These are phyloP conservation scores for Casuarina glauca DNA, from an alignment of 306 rosid genomes.

Conservation along the genomic window DNA sequence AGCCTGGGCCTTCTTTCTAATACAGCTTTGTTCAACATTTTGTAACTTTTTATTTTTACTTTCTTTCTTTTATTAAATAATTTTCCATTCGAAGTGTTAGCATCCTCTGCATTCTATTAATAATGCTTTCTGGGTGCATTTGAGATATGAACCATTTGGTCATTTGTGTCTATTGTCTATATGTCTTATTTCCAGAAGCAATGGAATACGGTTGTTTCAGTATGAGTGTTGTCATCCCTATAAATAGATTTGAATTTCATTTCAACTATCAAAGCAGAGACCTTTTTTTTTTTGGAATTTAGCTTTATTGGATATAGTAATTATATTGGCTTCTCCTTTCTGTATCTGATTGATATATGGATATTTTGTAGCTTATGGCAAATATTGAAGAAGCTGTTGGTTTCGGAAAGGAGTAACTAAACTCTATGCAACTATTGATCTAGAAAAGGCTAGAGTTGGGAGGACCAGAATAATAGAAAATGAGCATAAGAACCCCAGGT, in stretches of 20 bases:
- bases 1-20: too few species aligned
- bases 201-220: not conserved
- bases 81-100: not conserved
- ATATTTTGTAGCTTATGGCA: constrained; percentile 41
- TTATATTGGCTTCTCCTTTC: not conserved
- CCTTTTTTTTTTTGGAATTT: not conserved
- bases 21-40: too few species aligned
- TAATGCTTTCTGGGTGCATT: not conserved
- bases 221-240: not conserved
- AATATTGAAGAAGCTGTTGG: constrained; percentile 65
- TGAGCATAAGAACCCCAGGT: constrained; percentile 56
- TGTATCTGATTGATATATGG: constrained; percentile 11
- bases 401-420: constrained; percentile 57
- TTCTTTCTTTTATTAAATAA: not conserved
- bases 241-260: not conserved
- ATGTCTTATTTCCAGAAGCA: not conserved
- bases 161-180: not conserved
- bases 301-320: not conserved
- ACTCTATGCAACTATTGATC: constrained; percentile 70
- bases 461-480: constrained; percentile 65
- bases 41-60: not conserved
- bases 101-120: not conserved
- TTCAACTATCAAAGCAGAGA: not conserved
- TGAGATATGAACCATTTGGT: not conserved
- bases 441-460: constrained; percentile 83